Conservation (phyloP, 257 asterid species). For the Fraxinus anomala region DNA sequence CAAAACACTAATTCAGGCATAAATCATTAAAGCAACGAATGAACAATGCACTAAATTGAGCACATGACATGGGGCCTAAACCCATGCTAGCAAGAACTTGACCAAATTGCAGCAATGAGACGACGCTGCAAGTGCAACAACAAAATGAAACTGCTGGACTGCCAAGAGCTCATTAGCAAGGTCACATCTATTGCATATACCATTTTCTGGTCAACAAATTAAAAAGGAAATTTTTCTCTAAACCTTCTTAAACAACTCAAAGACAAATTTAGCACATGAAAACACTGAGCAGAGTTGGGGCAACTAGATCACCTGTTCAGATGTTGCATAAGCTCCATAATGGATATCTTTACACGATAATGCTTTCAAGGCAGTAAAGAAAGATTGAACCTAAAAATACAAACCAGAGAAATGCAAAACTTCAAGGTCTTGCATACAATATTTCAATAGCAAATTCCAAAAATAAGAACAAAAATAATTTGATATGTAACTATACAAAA, state of each 20-base stretch:
- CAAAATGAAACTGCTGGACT: background rate
- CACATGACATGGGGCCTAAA: background rate
- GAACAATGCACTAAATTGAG: conserved; percentile 3
- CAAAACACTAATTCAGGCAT: background rate
- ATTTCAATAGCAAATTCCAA: background rate
- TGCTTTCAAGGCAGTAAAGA: conserved; percentile 67
- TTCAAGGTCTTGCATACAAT: background rate
- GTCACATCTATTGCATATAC: background rate
- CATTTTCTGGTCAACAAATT: conserved; percentile 6
- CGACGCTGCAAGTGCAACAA: background rate
- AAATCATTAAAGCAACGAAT: background rate
- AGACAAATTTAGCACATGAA: conserved; percentile 10
- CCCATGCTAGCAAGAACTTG: background rate
- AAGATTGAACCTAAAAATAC: conserved; percentile 63
- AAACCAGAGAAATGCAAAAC: conserved; percentile 9
- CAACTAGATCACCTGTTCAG: conserved; percentile 64
- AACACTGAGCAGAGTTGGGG: conserved; percentile 1
- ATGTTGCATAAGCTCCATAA: conserved; percentile 82
- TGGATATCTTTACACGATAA: conserved; percentile 72
- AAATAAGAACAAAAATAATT: background rate
- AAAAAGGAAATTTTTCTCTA: background rate
- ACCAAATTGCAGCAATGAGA: conserved; percentile 3
- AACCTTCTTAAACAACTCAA: conserved; percentile 19
- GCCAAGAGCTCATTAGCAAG: conserved; percentile 3
- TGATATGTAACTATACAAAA: conserved; percentile 7